Percentiles rank a stretch among this genome's conserved stretches.
Conservation (phyloP, 169 alveolate genomes). For the Cyclospora cayetanensis region DNA sequence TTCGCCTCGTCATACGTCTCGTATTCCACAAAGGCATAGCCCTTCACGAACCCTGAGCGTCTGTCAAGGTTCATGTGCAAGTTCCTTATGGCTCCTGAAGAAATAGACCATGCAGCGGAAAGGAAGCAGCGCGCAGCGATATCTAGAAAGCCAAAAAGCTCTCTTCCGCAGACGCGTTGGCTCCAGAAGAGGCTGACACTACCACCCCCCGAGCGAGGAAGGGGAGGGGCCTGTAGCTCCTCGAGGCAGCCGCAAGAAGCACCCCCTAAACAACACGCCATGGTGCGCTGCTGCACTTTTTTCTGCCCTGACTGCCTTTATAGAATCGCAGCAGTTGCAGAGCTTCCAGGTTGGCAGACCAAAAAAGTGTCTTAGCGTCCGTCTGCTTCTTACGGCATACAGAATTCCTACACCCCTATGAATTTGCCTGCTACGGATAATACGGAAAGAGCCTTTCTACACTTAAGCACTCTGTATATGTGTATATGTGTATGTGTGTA, state of each 20-base stretch:
- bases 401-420: background rate
- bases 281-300: background rate
- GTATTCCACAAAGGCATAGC: constrained; percentile 72
- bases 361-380: background rate
- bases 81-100: constrained; percentile 81
- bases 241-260: background rate
- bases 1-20: constrained; percentile 66
- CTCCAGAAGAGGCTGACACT: background rate
- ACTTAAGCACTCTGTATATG: background rate
- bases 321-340: background rate
- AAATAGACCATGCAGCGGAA: background rate
- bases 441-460: background rate
- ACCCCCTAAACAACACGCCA: background rate
- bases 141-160: background rate
- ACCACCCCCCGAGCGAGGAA: background rate
- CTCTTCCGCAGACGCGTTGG: background rate
- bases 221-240: background rate
- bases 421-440: background rate
- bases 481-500: background rate
- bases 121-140: background rate
- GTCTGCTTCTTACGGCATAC: background rate
- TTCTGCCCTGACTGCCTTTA: background rate
- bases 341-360: background rate
- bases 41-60: constrained; percentile 91
- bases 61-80: constrained; percentile 94